Conservation (phyloP, 257 asterid species). For the Perilla frutescens region DNA sequence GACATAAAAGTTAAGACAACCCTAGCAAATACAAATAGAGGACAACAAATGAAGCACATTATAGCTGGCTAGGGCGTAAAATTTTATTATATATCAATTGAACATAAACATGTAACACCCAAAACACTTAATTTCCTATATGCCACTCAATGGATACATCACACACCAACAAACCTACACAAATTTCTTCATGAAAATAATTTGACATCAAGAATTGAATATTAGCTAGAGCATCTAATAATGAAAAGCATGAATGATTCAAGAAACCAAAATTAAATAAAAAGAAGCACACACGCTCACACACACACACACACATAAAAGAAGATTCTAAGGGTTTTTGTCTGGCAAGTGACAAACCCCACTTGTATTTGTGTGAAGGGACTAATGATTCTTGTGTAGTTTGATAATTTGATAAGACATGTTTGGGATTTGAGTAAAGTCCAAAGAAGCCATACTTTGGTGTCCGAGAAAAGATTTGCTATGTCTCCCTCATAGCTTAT, state of each 20-base stretch:
- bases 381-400: constrained; percentile 32
- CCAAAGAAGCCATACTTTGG: constrained; percentile 47
- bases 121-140: no score
- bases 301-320: not conserved
- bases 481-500: constrained; percentile 43
- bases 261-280: constrained; percentile 3
- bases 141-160: not conserved
- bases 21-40: no score
- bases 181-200: constrained; percentile 11
- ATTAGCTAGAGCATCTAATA: constrained; percentile 10
- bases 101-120: no score
- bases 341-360: constrained; percentile 36
- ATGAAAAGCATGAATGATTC: constrained; percentile 21
- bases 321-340: constrained; percentile 32
- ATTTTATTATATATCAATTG: no score
- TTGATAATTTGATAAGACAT: constrained; percentile 34
- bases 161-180: not conserved
- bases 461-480: constrained; percentile 42
- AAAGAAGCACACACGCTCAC: not conserved
- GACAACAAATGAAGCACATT: no score
- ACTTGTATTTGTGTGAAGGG: constrained; percentile 36
- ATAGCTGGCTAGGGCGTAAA: no score
- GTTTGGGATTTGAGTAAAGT: constrained; percentile 41
- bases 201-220: constrained; percentile 11
- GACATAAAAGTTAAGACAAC: no score